Base-by-base conservation (phyloP, 1,139 yeast species). In the Hansenula sp. region DNA sequence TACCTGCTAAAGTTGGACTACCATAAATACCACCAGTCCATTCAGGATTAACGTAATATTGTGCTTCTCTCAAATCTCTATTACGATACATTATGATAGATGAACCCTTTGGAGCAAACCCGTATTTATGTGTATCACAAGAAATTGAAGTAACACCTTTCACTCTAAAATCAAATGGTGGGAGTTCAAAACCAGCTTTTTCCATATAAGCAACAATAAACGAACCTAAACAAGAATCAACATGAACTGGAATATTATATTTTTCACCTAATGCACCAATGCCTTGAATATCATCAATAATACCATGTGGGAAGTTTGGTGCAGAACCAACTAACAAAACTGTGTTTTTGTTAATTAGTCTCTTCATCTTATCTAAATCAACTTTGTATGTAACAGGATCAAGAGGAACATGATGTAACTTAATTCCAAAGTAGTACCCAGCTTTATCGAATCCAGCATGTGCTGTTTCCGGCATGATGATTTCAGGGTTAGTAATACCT, bases 361-460 rank as follows among this genome's bases (percentile, higher is more conserved):
- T 66, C 50, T 72, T 71, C 35, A 87, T 89, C 42, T 79, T 77
- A 2, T 61, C 59, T 18, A 83, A 57, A 54, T 89, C 81, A 11
- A 86, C 96, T 59, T 83, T 67, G 59, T 62, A 83, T 4, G 90
- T 79, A 6, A 57, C 62, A 0, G 86, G 81, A 53, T 84, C 90
- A 36, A 90, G 54, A 19, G 84, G 90, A 8, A 84, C 96, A 54
- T 87, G 87, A 50, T 83, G 85, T 25, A 90, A 67, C 48, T 77
- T 87, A 73, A 92, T 90, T 3, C 87, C 87, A 61, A 92, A 92
- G 64, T 92, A 92, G 57, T 78, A 81, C 33, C 95, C 83, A 1
- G 97, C 98, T 64, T 92, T 92, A 59, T 88, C 94, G 47, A 92
- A 83, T 2, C 96, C 98, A 4, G 98, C 98, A 63, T 92, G 98